phyloP scores from a whole-genome alignment of 1,139 yeast species.

The Blastobotrys capitulatus region DNA sequence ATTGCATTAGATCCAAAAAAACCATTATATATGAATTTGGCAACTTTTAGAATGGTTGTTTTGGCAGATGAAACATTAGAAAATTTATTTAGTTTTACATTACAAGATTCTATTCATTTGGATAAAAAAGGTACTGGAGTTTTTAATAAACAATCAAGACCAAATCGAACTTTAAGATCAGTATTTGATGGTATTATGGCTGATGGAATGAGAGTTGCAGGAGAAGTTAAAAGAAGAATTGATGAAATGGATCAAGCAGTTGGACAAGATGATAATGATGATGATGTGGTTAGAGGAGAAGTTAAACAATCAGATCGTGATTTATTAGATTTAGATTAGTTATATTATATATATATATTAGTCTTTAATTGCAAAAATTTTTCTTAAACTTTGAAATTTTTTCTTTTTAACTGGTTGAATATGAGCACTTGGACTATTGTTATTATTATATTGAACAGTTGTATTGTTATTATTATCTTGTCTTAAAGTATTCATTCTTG shows the following conservation, averaged over 20 bases:
- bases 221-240: constrained; percentile 79
- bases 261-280: constrained; percentile 27
- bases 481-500: background rate
- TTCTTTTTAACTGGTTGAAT: constrained; percentile 23
- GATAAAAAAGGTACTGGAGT: constrained; percentile 41
- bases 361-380: constrained; percentile 25
- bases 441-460: background rate
- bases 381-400: constrained; percentile 27
- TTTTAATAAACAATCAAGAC: constrained; percentile 16
- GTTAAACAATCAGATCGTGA: constrained; percentile 36
- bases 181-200: constrained; percentile 90
- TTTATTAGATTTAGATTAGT: constrained; percentile 28
- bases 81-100: constrained; percentile 64
- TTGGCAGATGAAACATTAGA: constrained; percentile 93
- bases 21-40: constrained; percentile 70
- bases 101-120: constrained; percentile 61
- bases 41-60: constrained; percentile 92
- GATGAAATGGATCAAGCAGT: constrained; percentile 44
- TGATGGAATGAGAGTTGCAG: constrained; percentile 88
- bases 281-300: constrained; percentile 26
- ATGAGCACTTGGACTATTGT: constrained; percentile 6
- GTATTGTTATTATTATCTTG: constrained; percentile 1
- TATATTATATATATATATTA: constrained; percentile 4
- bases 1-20: constrained; percentile 76
- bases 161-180: constrained; percentile 53